Evolutionary conservation across 345 rosid genomes (phyloP).

Genomic region (Bruguiera gymnorhiza): DNA sequence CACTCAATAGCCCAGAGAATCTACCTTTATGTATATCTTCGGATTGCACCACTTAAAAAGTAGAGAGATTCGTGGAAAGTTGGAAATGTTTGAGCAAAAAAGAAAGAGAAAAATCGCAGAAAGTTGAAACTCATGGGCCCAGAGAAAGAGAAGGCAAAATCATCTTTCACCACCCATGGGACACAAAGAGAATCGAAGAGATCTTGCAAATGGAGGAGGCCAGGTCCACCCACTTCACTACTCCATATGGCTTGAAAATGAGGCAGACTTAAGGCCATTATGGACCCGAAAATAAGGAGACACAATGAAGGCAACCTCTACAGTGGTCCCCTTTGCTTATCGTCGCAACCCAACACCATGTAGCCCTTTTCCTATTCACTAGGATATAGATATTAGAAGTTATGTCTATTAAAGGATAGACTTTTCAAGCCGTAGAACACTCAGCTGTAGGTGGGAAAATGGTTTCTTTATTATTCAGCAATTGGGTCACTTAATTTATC

Average conservation of each 20-base stretch:
- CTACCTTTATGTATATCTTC: constrained; percentile 23
- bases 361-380: constrained; percentile 18
- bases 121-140: constrained; percentile 32
- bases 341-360: constrained; percentile 17
- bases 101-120: neutral
- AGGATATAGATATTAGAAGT: constrained; percentile 1
- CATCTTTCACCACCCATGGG: constrained; percentile 44
- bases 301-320: constrained; percentile 16
- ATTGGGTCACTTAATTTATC: neutral
- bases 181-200: constrained; percentile 59
- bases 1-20: constrained; percentile 27
- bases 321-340: constrained; percentile 30
- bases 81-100: neutral
- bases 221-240: constrained; percentile 40
- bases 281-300: constrained; percentile 20
- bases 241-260: constrained; percentile 39
- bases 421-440: neutral
- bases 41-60: constrained; percentile 21
- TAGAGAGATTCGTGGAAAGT: constrained; percentile 15
- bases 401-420: neutral
- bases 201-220: constrained; percentile 49
- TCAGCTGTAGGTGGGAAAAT: neutral
- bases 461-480: neutral
- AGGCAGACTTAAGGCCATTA: constrained; percentile 21
- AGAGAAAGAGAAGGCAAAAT: constrained; percentile 49